A percentile compares a stretch with the other conserved stretches of the same genome.
These are phyloP conservation scores for Pistacia integerrima DNA, from an alignment of 345 rosid genomes.

Conservation along the genomic window DNA sequence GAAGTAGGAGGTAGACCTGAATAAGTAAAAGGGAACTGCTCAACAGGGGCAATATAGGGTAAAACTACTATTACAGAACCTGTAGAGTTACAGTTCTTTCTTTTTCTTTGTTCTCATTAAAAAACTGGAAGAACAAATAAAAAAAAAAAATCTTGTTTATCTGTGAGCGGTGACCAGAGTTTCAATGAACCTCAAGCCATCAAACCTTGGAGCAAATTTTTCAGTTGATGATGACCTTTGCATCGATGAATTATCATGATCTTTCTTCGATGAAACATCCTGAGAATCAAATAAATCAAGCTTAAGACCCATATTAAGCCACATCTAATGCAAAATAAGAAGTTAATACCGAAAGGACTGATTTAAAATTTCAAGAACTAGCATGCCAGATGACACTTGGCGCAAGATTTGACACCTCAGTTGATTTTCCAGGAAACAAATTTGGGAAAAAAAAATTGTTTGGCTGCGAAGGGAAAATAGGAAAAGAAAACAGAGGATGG, in stretches of 20 bases:
- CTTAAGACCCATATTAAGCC: background rate
- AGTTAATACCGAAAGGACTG: background rate
- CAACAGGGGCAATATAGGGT: background rate
- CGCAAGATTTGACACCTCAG: background rate
- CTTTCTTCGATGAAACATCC: constrained; percentile 34
- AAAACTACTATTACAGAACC: constrained; percentile 1
- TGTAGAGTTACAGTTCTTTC: constrained; percentile 15
- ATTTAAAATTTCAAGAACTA: background rate
- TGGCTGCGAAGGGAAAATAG: background rate
- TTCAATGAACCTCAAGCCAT: constrained; percentile 85
- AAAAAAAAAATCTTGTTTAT: constrained; percentile 23
- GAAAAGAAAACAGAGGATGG: background rate
- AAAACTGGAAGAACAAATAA: constrained; percentile 5
- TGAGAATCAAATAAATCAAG: constrained; percentile 3
- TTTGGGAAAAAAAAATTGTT: background rate
- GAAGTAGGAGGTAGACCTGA: background rate
- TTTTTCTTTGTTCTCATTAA: background rate
- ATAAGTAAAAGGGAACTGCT: background rate
- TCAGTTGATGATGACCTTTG: constrained; percentile 39
- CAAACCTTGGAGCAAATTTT: constrained; percentile 80
- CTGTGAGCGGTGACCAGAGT: constrained; percentile 92
- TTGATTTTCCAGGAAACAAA: background rate
- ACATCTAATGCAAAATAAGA: background rate
- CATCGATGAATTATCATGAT: constrained; percentile 28
- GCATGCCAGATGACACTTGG: background rate